A percentile compares a stretch with the other conserved stretches of the same genome.
phyloP scores from a whole-genome alignment of 139 green algal species.

The Raphidocelis subcapitata region DNA sequence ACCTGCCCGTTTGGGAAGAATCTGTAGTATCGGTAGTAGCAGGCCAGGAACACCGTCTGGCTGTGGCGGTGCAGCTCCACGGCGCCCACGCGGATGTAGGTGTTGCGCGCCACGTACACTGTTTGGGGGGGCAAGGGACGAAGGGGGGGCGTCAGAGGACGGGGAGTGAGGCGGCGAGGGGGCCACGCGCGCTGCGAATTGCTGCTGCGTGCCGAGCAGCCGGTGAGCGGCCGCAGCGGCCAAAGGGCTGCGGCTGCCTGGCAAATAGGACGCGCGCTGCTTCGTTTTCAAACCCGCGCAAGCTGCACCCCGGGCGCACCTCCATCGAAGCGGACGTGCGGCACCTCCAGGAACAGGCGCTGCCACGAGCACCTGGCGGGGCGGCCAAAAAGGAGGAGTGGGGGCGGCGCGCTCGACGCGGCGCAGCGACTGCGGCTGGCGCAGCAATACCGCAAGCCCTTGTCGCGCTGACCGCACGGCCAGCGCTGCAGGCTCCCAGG shows the following conservation, averaged over 20 bases:
- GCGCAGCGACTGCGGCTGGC: too few relatives aligned
- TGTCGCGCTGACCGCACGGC: too few relatives aligned
- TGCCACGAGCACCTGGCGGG: slow-evolving; percentile 57
- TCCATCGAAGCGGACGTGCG: slow-evolving; percentile 73
- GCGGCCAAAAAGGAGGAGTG: neutral
- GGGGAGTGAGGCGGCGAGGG: too few relatives aligned
- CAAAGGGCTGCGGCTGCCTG: too few relatives aligned
- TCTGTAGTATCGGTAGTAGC: slow-evolving; percentile 28
- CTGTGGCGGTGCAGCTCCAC: slow-evolving; percentile 25
- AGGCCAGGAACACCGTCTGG: neutral
- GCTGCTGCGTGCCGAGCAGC: too few relatives aligned
- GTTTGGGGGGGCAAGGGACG: neutral
- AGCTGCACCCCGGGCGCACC: neutral
- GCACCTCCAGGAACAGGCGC: slow-evolving; percentile 72
- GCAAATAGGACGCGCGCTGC: too few relatives aligned
- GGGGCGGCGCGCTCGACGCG: too few relatives aligned
- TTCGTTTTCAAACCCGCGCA: too few relatives aligned
- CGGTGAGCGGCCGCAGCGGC: too few relatives aligned
- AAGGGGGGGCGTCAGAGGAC: neutral
- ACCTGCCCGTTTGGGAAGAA: slow-evolving; percentile 82
- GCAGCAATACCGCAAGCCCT: too few relatives aligned
- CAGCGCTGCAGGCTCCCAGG: too few relatives aligned
- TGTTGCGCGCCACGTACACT: slow-evolving; percentile 68
- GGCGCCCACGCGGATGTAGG: slow-evolving; percentile 70
- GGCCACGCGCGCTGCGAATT: too few relatives aligned